Percentiles rank a stretch among this genome's conserved stretches.
These are phyloP conservation scores for Moniliophthora roreri DNA, from an alignment of 1,284 basidiomycete genomes.

Conservation along the genomic window DNA sequence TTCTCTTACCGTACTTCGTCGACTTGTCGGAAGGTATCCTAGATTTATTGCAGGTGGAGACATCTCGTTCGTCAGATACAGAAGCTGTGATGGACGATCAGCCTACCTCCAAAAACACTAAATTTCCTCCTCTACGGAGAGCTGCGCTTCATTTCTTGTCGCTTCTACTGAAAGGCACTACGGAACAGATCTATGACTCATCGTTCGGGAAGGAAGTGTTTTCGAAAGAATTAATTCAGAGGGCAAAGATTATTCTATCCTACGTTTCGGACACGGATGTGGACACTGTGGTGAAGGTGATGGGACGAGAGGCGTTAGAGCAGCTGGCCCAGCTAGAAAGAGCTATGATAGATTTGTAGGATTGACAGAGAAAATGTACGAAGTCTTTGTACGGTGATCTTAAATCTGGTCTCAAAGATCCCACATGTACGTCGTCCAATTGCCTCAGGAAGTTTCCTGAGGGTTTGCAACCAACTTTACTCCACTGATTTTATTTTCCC, in stretches of 20 bases:
- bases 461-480: slow-evolving; percentile 8
- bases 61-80: slow-evolving; percentile 33
- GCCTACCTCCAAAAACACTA: slow-evolving; percentile 58
- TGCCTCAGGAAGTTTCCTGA: slow-evolving; percentile 6
- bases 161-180: slow-evolving; percentile 57
- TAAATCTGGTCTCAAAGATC: too few species aligned
- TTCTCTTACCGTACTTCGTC: slow-evolving; percentile 61
- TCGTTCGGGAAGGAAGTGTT: slow-evolving; percentile 21
- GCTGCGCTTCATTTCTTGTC: slow-evolving; percentile 81
- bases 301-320: slow-evolving; percentile 76
- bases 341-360: slow-evolving; percentile 42
- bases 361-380: too few species aligned
- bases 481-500: slow-evolving; percentile 7
- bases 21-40: slow-evolving; percentile 69
- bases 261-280: slow-evolving; percentile 76
- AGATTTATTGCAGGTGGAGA: slow-evolving; percentile 80
- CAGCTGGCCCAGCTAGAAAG: slow-evolving; percentile 51
- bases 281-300: slow-evolving; percentile 72
- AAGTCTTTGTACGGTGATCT: too few species aligned
- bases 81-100: slow-evolving; percentile 47
- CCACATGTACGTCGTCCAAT: too few species aligned
- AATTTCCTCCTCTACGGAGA: slow-evolving; percentile 78
- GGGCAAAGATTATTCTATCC: slow-evolving; percentile 62
- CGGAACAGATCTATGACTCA: slow-evolving; percentile 45
- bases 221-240: slow-evolving; percentile 41